Evolutionary conservation across 1,284 basidiomycete genomes (phyloP), one percentile per base, ranked within the genome.

Genomic region (Ganoderma lucidum): DNA sequence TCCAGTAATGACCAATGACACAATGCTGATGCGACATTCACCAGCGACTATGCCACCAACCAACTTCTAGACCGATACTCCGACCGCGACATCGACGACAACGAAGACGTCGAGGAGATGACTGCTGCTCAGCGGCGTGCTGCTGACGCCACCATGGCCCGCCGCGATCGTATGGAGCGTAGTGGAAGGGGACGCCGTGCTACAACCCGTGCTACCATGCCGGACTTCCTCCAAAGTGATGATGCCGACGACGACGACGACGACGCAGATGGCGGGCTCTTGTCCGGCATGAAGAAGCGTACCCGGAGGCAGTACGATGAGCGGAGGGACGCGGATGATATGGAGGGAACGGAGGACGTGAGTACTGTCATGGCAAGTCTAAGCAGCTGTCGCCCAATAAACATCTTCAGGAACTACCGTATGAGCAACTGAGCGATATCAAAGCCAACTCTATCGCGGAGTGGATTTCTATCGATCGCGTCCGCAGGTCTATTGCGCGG

Each of bases 361-460:
- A 72, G 90, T 81, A 14, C 45, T 28, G 32, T n/a, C 44, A 69
- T 37, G 9, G 4, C 30, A 48, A 39, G 45, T n/a, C 42, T 35
- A 23, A 28, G 45, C 2, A 6, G 23, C 19, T 12, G 9, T 32
- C 12, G 28, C 39, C 2, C 6, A 58, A 8, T 23, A 14, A 10
- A 44, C 68, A 39, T 71, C 60, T 64, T n/a, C 77, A 98, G 90
- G 97, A 98, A 80, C 86, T 99, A 68, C 96, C 97, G 0, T 82
- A 98, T 60, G 97, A 99, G 79, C 96, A 99, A 83, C 85, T 99
- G 15, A 95, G 95, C 73, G 97, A 99, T 78, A 95, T 99, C 85
- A 99, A 99, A 80, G 95, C 97, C 41, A 95, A 97, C 77, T 96
- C 96, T 23, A 96, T 99, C 66, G 94, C 94, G 9, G 96, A 98